Evolutionary conservation across 441 rosid genomes (phyloP).

Genomic region (Corymbia citriodora): DNA sequence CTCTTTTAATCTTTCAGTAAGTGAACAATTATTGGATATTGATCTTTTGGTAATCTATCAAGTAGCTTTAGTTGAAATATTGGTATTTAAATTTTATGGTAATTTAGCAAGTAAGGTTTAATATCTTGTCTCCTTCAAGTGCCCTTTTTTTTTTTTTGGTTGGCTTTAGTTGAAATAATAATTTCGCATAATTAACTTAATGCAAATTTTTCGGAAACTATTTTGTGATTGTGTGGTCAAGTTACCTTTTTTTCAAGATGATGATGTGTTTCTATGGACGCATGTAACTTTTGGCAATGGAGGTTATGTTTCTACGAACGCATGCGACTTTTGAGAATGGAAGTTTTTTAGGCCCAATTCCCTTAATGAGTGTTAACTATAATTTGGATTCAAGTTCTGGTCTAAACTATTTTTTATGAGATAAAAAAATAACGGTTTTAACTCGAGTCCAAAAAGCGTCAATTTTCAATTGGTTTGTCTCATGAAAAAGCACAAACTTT

Average conservation of each 20-base stretch:
- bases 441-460: not conserved
- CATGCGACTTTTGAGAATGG: not conserved
- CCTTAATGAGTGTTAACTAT: not conserved
- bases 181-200: not conserved
- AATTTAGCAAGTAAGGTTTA: not conserved
- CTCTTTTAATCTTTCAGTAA: not conserved
- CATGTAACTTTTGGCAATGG: not conserved
- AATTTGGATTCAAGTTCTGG: not conserved
- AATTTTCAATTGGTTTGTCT: not conserved
- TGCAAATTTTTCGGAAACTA: not conserved
- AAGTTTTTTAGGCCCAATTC: not conserved
- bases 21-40: not conserved
- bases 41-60: not conserved
- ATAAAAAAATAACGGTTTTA: not conserved
- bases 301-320: too few relatives aligned
- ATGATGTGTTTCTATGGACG: not conserved
- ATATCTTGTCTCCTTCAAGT: not conserved
- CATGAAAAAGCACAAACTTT: not conserved
- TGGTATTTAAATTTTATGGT: not conserved
- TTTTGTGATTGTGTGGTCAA: not conserved
- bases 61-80: not conserved
- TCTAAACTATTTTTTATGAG: not conserved
- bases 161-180: not conserved
- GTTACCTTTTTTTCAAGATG: not conserved
- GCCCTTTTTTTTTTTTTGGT: not conserved